phyloP scores from a whole-genome alignment of 2,329 filamentous ascomycete genomes.

The Exophiala dermatitidis region DNA sequence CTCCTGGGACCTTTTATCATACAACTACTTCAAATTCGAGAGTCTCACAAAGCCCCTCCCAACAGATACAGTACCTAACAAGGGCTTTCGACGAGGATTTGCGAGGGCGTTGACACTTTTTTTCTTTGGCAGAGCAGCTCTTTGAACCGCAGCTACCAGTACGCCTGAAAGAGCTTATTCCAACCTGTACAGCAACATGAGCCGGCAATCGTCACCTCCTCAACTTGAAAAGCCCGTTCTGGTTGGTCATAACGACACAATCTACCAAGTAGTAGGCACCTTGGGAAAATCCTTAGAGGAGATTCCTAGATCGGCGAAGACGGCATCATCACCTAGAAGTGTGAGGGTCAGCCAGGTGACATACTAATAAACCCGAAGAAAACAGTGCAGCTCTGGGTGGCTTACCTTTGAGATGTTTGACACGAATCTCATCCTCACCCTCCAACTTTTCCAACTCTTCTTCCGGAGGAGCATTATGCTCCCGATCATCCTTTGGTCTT shows the following conservation, averaged over 20 bases:
- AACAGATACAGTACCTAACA: no score
- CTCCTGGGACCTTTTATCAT: no score
- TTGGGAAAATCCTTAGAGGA: slow-evolving; percentile 58
- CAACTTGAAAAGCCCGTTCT: neutral
- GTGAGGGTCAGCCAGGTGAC: neutral
- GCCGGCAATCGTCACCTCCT: neutral
- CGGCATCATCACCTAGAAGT: slow-evolving; percentile 47
- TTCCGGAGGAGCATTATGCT: slow-evolving; percentile 55
- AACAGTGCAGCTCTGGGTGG: neutral
- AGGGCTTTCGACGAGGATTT: no score
- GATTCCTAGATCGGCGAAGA: slow-evolving; percentile 54
- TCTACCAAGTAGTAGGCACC: slow-evolving; percentile 55
- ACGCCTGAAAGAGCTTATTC: no score
- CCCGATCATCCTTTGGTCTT: slow-evolving; percentile 46
- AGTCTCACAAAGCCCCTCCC: no score
- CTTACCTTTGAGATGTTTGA: slow-evolving; percentile 52
- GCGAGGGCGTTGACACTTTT: no score
- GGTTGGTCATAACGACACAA: neutral
- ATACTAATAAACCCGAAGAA: neutral
- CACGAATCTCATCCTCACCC: slow-evolving; percentile 63
- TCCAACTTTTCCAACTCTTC: slow-evolving; percentile 65
- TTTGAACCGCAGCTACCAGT: no score
- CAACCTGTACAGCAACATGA: neutral
- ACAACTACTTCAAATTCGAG: no score
- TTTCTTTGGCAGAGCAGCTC: no score